Evolutionary conservation across 202 grass and related monocot genomes (phyloP), one percentile per base, ranked within the genome.

Genomic region (Bolboschoenoplectus hybrid): DNA sequence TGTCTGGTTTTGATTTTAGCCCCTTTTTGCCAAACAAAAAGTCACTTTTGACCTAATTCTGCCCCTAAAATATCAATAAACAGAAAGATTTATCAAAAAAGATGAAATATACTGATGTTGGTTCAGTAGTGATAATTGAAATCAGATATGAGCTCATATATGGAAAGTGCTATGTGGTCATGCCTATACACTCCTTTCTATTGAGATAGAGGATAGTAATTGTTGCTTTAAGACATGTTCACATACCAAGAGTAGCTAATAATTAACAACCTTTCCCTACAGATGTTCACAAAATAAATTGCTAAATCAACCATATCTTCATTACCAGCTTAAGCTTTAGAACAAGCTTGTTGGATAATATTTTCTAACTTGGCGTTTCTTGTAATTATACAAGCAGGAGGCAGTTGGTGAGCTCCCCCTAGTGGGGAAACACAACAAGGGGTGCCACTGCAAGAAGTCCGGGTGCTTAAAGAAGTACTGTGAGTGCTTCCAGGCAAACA

Each of bases 381-480:
- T 92, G 78, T 43, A 72, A 80, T 74, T 66, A 67, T 88, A 82
- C 69, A 87, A 50, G 58, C 85, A 94, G 97, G 97, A 94, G 74
- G 97, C 81, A 34, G 81, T 79, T 77, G 90, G 91, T 57, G 93
- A 95, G 66, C 87, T 90, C 63, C 88, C 93, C 80, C 88, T 96
- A 87, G 86, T 92, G 73, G 97, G 97, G 86, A 96, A 94, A 85
- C 97, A 99, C 81, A 99, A 99, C 86, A 99, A 99, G 89, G 93
- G 97, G 38, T 99, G 97, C 85, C 93, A 99, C 80, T 99, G 97
- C 88, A 99, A 96, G 89, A 99, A 99, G 52, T 99, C 97, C 63
- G 93, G 97, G 46, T 99, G 97, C 88, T 90, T 99, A 53, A 98
- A 98, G 89, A 98, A 96, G 80, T 98, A 98, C 60, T 98, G 97